Percentiles rank a stretch among this genome's conserved stretches.
Evolutionary conservation across 2,329 filamentous ascomycete species (phyloP).

Genomic region (Colletotrichum lupini): DNA sequence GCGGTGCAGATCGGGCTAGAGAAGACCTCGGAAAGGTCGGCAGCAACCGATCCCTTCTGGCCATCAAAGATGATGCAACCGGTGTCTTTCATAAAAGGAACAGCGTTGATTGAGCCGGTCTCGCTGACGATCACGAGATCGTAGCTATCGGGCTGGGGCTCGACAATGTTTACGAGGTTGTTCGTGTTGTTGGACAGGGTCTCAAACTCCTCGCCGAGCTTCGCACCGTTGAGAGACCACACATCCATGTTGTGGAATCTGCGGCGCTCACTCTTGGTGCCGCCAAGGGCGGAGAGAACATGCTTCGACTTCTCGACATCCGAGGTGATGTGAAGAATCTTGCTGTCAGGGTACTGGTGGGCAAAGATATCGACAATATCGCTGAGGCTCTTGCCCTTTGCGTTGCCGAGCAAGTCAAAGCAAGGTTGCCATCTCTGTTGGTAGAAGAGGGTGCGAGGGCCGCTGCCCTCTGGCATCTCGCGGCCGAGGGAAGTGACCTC

Average conservation of each 20-base stretch:
- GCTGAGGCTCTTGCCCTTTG: constrained; percentile 30
- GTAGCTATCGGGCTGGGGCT: constrained; percentile 35
- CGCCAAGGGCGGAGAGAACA: constrained; percentile 33
- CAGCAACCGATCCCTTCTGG: constrained; percentile 29
- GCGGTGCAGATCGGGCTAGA: constrained; percentile 26
- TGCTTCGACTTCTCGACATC: constrained; percentile 34
- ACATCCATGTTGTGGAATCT: constrained; percentile 38
- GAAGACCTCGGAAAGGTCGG: constrained; percentile 34
- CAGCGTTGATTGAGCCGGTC: constrained; percentile 28
- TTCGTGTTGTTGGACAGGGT: constrained; percentile 13
- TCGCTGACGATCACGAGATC: constrained; percentile 40
- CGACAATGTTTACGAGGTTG: constrained; percentile 28
- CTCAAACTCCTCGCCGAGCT: constrained; percentile 27
- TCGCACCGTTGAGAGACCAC: constrained; percentile 34
- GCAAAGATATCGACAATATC: constrained; percentile 39
- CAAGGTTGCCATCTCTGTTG: constrained; percentile 40
- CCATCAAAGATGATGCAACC: constrained; percentile 36
- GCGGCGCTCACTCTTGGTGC: constrained; percentile 35
- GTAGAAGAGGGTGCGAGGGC: constrained; percentile 39
- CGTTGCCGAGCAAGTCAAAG: constrained; percentile 38
- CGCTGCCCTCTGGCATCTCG: constrained; percentile 36
- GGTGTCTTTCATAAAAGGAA: constrained; percentile 34
- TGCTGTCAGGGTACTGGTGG: constrained; percentile 40
- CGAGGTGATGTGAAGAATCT: constrained; percentile 39
- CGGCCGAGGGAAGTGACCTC: constrained; percentile 39